Evolutionary conservation across 768 basidiomycete species (phyloP), one percentile per base, ranked within the genome.

Genomic region (Podaxis sp.): DNA sequence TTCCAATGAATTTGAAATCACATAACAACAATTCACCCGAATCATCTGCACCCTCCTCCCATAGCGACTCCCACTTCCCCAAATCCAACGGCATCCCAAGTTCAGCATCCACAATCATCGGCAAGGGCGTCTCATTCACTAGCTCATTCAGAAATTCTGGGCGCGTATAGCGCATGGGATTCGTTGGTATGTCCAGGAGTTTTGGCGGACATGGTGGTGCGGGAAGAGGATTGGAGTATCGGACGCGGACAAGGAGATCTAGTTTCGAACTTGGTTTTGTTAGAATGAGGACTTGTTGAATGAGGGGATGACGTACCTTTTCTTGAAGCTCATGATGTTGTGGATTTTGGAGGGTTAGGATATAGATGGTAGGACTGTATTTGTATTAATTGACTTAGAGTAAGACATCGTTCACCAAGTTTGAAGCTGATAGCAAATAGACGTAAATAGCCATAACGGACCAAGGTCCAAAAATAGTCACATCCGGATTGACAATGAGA

Each of bases 141-240:
- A 97, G 77, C 5, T 87, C 83, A 65, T 91, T 85, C 38, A 96
- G 83, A 67, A 95, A 96, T 68, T 91, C 91, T 5, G 93, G 90
- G 20, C 85, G 84, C 15, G 93, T 90, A 73, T 97, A 95, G 49
- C 96, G 91, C 72, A 85, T 83, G 4, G 95, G 89, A 71, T 91
- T 85, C 37, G 96, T 97, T n/a, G 91, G 87, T 59, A 98, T 90
- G 63, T 96, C 85, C 69, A 99, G 82, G 3, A 99, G 78, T 76
- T 97, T 96, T 28, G 97, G 96, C 5, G 97, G 97, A 81, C 93
- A 98, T 81, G 97, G 95, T 33, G 97, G 97, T 12, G 95, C 82
- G 1, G 96, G 96, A 2, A 99, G 85, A 2, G 96, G 95, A 76
- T 99, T 97, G 44, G 88, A 84, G 75, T 96, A 99, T 12, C 96